Conservation (phyloP, 1,284 basidiomycete species). For the Ceratobasidium sp. region DNA sequence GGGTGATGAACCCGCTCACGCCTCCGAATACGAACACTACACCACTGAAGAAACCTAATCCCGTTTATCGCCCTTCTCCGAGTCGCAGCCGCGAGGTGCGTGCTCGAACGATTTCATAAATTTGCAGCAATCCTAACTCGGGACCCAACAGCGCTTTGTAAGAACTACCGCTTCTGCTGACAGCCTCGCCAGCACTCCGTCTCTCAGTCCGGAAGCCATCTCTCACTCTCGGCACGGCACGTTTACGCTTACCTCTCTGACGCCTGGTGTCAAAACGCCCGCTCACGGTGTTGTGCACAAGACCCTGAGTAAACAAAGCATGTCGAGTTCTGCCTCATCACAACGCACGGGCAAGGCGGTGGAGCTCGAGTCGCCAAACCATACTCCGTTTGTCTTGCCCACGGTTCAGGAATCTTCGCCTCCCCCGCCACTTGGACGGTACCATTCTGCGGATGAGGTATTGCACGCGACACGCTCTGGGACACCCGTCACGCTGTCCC, state of each 20-base stretch:
- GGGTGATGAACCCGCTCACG: constrained; percentile 29
- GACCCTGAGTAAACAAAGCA: constrained; percentile 30
- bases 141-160: constrained; percentile 24
- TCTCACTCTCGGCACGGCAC: constrained; percentile 17
- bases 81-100: constrained; percentile 39
- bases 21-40: constrained; percentile 12
- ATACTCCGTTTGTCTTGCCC: constrained; percentile 22
- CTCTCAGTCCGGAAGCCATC: constrained; percentile 31
- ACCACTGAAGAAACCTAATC: constrained; percentile 36
- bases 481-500: constrained; percentile 32
- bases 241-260: constrained; percentile 1
- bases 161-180: constrained; percentile 27
- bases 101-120: constrained; percentile 1
- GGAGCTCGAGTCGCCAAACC: constrained; percentile 23
- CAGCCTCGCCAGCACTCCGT: constrained; percentile 29
- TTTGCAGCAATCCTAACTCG: not conserved
- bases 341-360: constrained; percentile 26
- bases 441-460: constrained; percentile 11
- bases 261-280: not conserved
- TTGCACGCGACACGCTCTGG: not conserved
- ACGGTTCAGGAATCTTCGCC: not conserved
- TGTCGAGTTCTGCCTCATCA: constrained; percentile 11
- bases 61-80: constrained; percentile 17
- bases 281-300: not conserved
- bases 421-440: not conserved